Base-by-base conservation (phyloP, 2,329 filamentous ascomycete species). In the Acrocalymma vagum region DNA sequence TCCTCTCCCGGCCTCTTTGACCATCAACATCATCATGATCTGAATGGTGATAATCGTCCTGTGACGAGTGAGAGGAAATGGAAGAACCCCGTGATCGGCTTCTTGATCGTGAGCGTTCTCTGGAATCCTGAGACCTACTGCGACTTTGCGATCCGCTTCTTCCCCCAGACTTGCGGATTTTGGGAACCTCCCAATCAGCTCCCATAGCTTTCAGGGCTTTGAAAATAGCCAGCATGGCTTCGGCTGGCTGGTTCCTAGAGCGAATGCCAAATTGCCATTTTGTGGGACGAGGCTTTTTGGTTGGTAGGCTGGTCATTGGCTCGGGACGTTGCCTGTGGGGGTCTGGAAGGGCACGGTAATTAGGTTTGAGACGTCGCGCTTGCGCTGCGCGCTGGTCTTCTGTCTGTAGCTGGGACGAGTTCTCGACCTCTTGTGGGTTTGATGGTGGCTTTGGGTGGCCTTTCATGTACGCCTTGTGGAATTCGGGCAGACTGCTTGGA, bases 241-340 rank as follows among this genome's bases (percentile, higher is more conserved):
- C 94, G 60, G 92, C 90, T 0, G 94, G 94, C 40, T 90, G 88
- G 62, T 97, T 99, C 32, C 94, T 85, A 29, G 90, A 96, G 24
- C 94, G 84, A 48, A 99, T 99, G 41, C 94, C 94, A 65, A 99
- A 99, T 67, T 99, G 94, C 94, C 94, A 99, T 53, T 93, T 90
- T 11, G 92, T 89, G 1, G 88, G 88, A 62, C 89, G 91, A 5
- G 79, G 73, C 68, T 89, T 91, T 74, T 88, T 90, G 13, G 65
- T 55, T 3, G 84, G 82, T 20, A 80, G 55, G n/a, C 73, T 71
- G 3, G 80, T 80, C 72, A 81, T 76, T 6, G 69, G 75, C 55
- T 79, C 80, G 4, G 77, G 82, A 29, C 77, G 79, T 29, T 77
- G 79, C 29, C 62, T 53, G 30, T 59, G 53, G 39, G 71, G 85